A percentile compares a stretch with the other conserved stretches of the same genome.
These are phyloP conservation scores for Linnemannia zychae DNA, from an alignment of 192 early-diverging fungal genomes.

Conservation along the genomic window DNA sequence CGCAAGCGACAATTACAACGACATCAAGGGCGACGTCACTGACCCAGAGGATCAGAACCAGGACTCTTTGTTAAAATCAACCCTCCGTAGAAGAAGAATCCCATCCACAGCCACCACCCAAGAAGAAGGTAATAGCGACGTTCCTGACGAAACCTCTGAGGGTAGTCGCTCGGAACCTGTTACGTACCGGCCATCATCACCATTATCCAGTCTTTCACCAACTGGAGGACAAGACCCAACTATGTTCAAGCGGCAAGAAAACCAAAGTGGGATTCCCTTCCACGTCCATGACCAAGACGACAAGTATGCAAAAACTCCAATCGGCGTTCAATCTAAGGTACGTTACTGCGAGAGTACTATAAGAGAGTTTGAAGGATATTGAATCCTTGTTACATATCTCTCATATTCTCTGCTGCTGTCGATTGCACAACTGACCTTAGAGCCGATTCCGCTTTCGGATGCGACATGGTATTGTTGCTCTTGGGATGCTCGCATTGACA, in stretches of 20 bases:
- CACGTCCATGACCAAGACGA: conserved; percentile 25
- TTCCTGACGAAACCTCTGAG: background rate
- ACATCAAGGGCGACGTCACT: background rate
- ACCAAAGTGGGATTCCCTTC: conserved; percentile 13
- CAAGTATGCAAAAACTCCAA: conserved; percentile 34
- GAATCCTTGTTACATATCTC: too few relatives aligned
- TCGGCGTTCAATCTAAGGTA: conserved; percentile 28
- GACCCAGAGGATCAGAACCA: background rate
- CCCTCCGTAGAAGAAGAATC: background rate
- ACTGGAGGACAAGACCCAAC: background rate
- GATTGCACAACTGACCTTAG: background rate
- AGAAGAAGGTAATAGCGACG: background rate
- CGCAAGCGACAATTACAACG: background rate
- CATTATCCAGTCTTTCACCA: conserved; percentile 7
- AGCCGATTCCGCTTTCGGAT: conserved; percentile 13
- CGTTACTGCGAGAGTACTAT: too few relatives aligned
- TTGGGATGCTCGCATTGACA: conserved; percentile 9
- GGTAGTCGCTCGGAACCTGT: background rate
- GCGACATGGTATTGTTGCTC: conserved; percentile 9
- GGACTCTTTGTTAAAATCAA: background rate
- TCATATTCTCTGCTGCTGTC: background rate
- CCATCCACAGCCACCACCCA: background rate
- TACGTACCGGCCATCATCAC: background rate
- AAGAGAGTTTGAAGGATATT: background rate
- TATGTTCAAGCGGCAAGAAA: conserved; percentile 31